Conservation (phyloP, 2,329 filamentous ascomycete species). For the Fusarium sacchari region DNA sequence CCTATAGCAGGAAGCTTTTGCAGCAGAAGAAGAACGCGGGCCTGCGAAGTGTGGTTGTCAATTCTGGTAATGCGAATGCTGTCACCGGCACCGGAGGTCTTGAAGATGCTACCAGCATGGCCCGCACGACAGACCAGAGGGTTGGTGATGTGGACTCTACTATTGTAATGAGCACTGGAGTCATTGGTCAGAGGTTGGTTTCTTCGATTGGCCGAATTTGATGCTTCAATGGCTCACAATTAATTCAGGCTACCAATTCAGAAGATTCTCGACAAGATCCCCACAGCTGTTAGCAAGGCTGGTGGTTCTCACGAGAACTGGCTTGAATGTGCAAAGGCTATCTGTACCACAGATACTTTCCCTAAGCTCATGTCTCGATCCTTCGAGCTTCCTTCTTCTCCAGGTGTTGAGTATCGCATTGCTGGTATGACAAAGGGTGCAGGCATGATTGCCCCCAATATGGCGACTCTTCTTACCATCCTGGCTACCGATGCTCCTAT, state of each 20-base stretch:
- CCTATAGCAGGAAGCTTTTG: constrained; percentile 80
- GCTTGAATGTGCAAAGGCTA: constrained; percentile 86
- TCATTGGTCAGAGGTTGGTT: constrained; percentile 87
- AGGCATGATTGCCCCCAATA: constrained; percentile 99
- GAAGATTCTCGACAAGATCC: constrained; percentile 87
- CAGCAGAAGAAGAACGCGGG: constrained; percentile 72
- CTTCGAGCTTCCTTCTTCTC: constrained; percentile 85
- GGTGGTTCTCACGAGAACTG: constrained; percentile 84
- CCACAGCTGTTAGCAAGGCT: constrained; percentile 76
- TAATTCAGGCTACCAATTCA: constrained; percentile 79
- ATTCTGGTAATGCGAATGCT: constrained; percentile 96
- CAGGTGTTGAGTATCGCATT: constrained; percentile 79
- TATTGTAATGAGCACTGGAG: constrained; percentile 98
- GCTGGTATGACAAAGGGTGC: constrained; percentile 98
- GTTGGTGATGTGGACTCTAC: constrained; percentile 66
- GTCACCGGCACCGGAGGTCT: constrained; percentile 92
- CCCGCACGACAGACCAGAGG: constrained; percentile 75
- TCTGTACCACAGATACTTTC: constrained; percentile 98
- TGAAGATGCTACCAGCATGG: constrained; percentile 90
- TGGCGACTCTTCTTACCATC: constrained; percentile 94
- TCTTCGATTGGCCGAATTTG: constrained; percentile 4
- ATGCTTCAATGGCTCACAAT: constrained; percentile 1
- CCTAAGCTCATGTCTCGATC: constrained; percentile 90
- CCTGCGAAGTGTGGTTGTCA: constrained; percentile 85
- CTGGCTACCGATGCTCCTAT: constrained; percentile 92